Percentiles rank a stretch among this genome's conserved stretches.
phyloP scores from a whole-genome alignment of 2,329 filamentous ascomycete species.

The Colletotrichum chlorophyti region DNA sequence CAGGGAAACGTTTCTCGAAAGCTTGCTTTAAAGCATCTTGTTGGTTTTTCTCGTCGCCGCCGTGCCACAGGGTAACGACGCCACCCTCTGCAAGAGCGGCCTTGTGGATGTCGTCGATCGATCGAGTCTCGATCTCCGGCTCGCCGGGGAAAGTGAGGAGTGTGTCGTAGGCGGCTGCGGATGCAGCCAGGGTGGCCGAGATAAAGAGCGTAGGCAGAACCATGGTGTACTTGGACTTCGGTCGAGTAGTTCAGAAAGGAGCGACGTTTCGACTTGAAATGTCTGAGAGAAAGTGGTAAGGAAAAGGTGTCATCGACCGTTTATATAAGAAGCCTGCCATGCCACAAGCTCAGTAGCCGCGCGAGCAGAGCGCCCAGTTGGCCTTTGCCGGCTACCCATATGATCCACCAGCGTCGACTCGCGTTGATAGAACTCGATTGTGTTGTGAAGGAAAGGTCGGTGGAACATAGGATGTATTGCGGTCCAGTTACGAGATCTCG shows the following conservation, averaged over 20 bases:
- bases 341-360: no score
- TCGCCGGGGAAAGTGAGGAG: conserved; percentile 14
- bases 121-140: conserved; percentile 47
- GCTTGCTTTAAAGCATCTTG: conserved; percentile 46
- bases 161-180: conserved; percentile 4
- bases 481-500: no score
- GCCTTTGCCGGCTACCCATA: no score
- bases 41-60: conserved; percentile 51
- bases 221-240: conserved; percentile 2
- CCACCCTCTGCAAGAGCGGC: conserved; percentile 55
- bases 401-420: no score
- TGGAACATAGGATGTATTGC: no score
- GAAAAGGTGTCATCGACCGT: no score
- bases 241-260: neutral
- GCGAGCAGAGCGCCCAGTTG: no score
- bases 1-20: conserved; percentile 55
- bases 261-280: neutral
- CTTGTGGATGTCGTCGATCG: conserved; percentile 55
- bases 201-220: conserved; percentile 1
- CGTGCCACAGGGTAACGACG: conserved; percentile 53
- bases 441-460: no score
- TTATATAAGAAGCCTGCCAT: no score
- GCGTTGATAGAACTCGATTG: no score
- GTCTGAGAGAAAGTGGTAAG: neutral
- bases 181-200: neutral